These are phyloP conservation scores for Lactarius quietus DNA, from an alignment of 768 basidiomycete genomes.

Conservation along the genomic window DNA sequence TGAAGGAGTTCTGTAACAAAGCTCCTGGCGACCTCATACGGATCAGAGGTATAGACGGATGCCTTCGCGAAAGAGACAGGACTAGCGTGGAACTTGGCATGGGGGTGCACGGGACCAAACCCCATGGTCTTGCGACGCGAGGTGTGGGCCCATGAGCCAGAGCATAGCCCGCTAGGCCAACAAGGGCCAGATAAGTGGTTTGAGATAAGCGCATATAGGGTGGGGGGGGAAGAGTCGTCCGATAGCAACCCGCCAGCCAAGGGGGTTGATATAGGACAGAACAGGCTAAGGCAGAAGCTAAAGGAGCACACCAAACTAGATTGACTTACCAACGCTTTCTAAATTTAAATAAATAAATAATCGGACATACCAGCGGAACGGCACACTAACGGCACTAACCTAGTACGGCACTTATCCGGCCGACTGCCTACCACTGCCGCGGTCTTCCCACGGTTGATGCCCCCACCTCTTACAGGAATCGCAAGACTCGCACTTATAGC, in stretches of 20 bases:
- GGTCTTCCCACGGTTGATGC: conserved; percentile 3
- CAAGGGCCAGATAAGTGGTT: conserved; percentile 18
- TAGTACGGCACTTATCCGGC: conserved; percentile 4
- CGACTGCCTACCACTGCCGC: too few species aligned
- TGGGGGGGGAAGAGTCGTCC: background rate
- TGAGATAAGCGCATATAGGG: conserved; percentile 22
- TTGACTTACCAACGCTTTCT: too few species aligned
- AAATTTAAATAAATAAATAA: too few species aligned
- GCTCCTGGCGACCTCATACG: conserved; percentile 56
- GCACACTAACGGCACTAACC: background rate
- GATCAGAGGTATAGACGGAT: conserved; percentile 37
- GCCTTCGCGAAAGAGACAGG: conserved; percentile 36
- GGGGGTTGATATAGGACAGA: conserved; percentile 21
- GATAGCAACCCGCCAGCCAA: conserved; percentile 14
- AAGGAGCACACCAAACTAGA: too few species aligned
- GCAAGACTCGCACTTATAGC: background rate
- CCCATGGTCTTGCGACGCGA: conserved; percentile 78
- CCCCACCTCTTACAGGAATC: too few species aligned
- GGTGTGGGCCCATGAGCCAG: conserved; percentile 28
- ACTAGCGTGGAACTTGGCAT: conserved; percentile 60
- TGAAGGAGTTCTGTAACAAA: conserved; percentile 54
- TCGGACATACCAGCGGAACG: too few species aligned
- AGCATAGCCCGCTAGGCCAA: conserved; percentile 26
- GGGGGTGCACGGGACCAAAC: conserved; percentile 78
- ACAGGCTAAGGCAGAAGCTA: too few species aligned